Evolutionary conservation across 2,329 filamentous ascomycete species (phyloP), one percentile per base, ranked within the genome.

Genomic region (Hymenoscyphus scutula): DNA sequence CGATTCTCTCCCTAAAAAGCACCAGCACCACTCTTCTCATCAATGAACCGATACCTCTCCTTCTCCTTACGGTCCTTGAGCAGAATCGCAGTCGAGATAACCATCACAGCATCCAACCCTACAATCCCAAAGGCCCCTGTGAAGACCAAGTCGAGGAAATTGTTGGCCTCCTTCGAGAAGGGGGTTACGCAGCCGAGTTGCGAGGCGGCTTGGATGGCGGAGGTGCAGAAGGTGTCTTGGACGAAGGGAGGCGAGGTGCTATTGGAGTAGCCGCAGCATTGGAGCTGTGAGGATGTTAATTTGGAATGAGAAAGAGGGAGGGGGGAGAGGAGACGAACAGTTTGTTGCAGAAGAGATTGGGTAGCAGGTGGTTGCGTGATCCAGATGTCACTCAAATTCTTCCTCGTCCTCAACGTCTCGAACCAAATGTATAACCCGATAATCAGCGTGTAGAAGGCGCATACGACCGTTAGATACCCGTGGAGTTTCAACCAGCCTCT

Each of bases 241-340:
- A 91, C 80, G 74, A 93, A 94, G 58, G 87, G 85, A 11, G 89
- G 89, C 13, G 84, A 82, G 4, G 87, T 89, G 74, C 83, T 85
- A 77, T 92, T 91, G 69, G 84, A 77, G 77, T 91, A 95, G 65
- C 91, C 91, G 70, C 91, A 95, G 84, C 91, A 95, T 70, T 85
- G 74, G 74, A 94, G 93, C 86, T 92, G 71, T 71, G 62, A 27
- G 3, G 69, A 65, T 45, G 59, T 67, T 59, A 68, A 56, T 48
- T 56, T 8, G 34, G 11, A 5, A 5, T 15, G 34, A 56, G 8
- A 17, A 5, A 17, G 27, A 6, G 5, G 19, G 10, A 37, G n/a
- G 25, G 17, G 15, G 37, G 25, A 27, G 7, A 29, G 58, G 32
- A 3, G n/a, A 32, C 83, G 59, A 77, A 91, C 89, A 72, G 83